phyloP scores from a whole-genome alignment of 1,139 yeast species.

The Pichia kudriavzevii region DNA sequence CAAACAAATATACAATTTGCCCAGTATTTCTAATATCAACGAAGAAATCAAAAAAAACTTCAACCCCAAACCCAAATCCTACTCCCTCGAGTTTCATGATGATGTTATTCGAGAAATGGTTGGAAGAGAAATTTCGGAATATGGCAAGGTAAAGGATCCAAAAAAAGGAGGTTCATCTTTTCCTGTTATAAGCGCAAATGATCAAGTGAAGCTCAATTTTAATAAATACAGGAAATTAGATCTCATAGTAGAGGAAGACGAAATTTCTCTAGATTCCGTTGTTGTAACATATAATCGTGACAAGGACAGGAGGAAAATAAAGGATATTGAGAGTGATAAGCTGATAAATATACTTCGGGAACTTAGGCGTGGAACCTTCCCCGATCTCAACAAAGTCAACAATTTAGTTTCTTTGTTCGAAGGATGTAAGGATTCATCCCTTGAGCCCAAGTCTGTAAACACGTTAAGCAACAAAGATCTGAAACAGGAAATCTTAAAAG shows the following conservation, averaged over 20 bases:
- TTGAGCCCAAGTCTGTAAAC: slow-evolving; percentile 9
- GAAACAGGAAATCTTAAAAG: slow-evolving; percentile 14
- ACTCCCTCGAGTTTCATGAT: slow-evolving; percentile 13
- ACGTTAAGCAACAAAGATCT: slow-evolving; percentile 16
- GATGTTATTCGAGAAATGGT: slow-evolving; percentile 9
- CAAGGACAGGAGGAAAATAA: slow-evolving; percentile 10
- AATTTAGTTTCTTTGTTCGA: slow-evolving; percentile 20
- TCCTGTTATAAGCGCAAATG: slow-evolving; percentile 6
- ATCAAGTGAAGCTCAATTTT: slow-evolving; percentile 13
- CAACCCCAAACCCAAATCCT: slow-evolving; percentile 6
- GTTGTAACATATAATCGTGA: slow-evolving; percentile 4
- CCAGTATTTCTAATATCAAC: slow-evolving; percentile 22
- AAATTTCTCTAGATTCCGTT: not conserved
- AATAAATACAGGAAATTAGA: slow-evolving; percentile 12
- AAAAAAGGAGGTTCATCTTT: no score
- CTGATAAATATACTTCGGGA: slow-evolving; percentile 6
- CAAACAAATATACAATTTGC: slow-evolving; percentile 22
- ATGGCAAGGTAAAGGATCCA: not conserved
- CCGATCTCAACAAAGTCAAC: slow-evolving; percentile 12
- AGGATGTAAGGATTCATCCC: slow-evolving; percentile 5
- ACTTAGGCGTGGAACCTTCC: slow-evolving; percentile 6
- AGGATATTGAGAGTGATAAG: slow-evolving; percentile 7
- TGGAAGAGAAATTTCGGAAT: slow-evolving; percentile 5
- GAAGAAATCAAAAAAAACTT: slow-evolving; percentile 7
- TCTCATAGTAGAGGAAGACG: slow-evolving; percentile 12